phyloP scores from a whole-genome alignment of 2,329 filamentous ascomycete genomes.

The Fusarium continuum region DNA sequence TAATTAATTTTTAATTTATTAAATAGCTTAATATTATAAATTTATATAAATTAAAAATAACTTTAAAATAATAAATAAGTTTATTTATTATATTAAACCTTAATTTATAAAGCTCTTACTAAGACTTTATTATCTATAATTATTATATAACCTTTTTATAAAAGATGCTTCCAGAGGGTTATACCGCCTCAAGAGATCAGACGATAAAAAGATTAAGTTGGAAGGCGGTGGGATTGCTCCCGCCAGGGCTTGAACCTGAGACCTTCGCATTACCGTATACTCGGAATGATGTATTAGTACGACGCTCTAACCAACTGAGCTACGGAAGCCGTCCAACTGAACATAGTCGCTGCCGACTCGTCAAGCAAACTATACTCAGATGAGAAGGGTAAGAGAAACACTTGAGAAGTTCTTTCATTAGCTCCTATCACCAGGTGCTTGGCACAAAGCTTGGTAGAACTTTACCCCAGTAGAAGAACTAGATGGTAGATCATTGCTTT shows the following conservation, averaged over 20 bases:
- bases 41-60: too few relatives aligned
- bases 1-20: too few relatives aligned
- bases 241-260: constrained; percentile 25
- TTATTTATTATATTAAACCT: too few relatives aligned
- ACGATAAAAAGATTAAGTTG: not conserved
- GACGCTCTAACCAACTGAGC: constrained; percentile 26
- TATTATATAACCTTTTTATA: too few relatives aligned
- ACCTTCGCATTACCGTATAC: constrained; percentile 20
- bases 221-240: constrained; percentile 17
- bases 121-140: too few relatives aligned
- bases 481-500: not conserved
- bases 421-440: not conserved
- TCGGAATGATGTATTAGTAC: constrained; percentile 23
- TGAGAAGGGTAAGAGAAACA: not conserved
- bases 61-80: too few relatives aligned
- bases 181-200: rapidly evolving
- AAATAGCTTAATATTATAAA: not conserved
- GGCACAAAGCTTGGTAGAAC: not conserved
- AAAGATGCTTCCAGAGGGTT: too few relatives aligned
- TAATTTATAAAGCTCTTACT: too few relatives aligned
- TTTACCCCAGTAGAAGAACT: not conserved
- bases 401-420: not conserved
- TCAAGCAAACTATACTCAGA: rapidly evolving
- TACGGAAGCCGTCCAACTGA: constrained; percentile 22
- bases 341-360: rapidly evolving